These are phyloP conservation scores for Cyberlindnera mississippiensis DNA, from an alignment of 805 yeast genomes.

Conservation along the genomic window DNA sequence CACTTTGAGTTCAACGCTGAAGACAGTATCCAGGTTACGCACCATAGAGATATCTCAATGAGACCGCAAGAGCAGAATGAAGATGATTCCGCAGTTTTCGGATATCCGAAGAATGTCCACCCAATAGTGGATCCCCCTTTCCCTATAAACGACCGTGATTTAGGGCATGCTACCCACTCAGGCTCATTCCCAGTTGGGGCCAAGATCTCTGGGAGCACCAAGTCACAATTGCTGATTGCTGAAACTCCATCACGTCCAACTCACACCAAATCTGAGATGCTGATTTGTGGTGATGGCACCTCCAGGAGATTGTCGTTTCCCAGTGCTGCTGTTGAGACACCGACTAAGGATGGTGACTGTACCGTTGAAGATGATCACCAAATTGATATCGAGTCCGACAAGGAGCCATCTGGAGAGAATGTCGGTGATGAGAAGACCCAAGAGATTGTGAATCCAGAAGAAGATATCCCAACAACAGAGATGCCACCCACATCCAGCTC, in stretches of 20 bases:
- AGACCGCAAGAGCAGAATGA: slow-evolving; percentile 2
- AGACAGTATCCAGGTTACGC: slow-evolving; percentile 21
- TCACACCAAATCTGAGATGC: background rate
- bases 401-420: too few relatives aligned
- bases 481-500: too few relatives aligned
- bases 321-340: background rate
- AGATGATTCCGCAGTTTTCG: slow-evolving; percentile 4
- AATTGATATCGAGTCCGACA: too few relatives aligned
- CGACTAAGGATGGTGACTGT: background rate
- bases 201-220: background rate
- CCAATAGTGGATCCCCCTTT: slow-evolving; percentile 1
- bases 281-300: background rate
- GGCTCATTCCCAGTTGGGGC: background rate
- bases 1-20: slow-evolving; percentile 17
- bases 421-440: too few relatives aligned
- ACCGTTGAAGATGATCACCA: background rate
- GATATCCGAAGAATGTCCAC: slow-evolving; percentile 3
- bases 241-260: slow-evolving; percentile 11
- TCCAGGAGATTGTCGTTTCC: background rate
- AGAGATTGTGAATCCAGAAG: too few relatives aligned
- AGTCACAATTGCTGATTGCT: slow-evolving; percentile 6
- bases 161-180: too few relatives aligned
- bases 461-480: too few relatives aligned
- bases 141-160: background rate
- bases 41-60: slow-evolving; percentile 3